These are phyloP conservation scores for Thermothelomyces thermophilus DNA, from an alignment of 2,329 filamentous ascomycete species.

Conservation along the genomic window DNA sequence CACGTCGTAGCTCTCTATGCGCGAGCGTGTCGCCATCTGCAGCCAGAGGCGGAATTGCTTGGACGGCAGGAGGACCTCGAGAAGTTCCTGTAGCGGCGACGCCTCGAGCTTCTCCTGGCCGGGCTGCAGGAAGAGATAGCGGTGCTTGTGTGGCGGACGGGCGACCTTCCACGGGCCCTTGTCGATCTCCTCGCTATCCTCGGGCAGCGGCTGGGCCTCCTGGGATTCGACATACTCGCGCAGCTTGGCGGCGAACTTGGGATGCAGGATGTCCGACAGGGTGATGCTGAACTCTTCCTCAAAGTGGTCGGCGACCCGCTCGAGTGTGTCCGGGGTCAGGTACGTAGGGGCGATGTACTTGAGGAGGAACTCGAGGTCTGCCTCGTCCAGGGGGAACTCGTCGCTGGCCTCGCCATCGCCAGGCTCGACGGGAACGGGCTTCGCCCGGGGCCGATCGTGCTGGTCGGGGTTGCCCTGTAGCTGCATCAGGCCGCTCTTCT, in stretches of 20 bases:
- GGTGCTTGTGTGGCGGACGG: constrained; percentile 88
- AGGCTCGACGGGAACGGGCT: constrained; percentile 44
- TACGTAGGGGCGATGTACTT: constrained; percentile 88
- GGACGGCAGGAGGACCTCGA: constrained; percentile 78
- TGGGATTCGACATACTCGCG: constrained; percentile 62
- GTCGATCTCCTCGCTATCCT: constrained; percentile 50
- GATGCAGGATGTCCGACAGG: constrained; percentile 68
- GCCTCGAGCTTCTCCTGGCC: constrained; percentile 36
- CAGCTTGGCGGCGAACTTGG: constrained; percentile 69
- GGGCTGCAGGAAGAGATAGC: constrained; percentile 73
- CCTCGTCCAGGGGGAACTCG: constrained; percentile 56
- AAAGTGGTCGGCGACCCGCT: constrained; percentile 74
- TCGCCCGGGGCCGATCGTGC: constrained; percentile 71
- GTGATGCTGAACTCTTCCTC: constrained; percentile 77
- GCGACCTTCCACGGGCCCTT: constrained; percentile 66
- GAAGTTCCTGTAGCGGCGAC: constrained; percentile 65
- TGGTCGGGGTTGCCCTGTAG: constrained; percentile 85
- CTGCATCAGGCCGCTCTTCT: constrained; percentile 87
- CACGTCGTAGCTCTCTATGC: constrained; percentile 66
- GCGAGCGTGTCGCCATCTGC: constrained; percentile 69
- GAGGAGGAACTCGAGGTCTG: constrained; percentile 82
- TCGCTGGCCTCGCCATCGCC: constrained; percentile 44
- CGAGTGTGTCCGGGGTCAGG: constrained; percentile 83
- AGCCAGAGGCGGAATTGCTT: constrained; percentile 86
- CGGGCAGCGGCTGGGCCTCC: constrained; percentile 45